Evolutionary conservation across 1,284 basidiomycete genomes (phyloP).

Genomic region (Clitocybe nebularis): DNA sequence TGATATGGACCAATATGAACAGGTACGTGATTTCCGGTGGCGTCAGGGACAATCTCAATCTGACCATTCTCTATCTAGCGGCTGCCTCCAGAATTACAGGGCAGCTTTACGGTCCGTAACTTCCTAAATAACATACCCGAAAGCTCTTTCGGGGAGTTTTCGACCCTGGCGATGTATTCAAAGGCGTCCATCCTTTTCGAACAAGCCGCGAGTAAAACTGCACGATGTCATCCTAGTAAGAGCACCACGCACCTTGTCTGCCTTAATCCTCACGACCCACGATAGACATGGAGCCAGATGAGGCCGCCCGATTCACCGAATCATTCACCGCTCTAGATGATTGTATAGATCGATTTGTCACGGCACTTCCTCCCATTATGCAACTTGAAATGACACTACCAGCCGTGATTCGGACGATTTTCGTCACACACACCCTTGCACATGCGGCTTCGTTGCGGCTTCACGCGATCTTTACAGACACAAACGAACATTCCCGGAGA

Average conservation of each 20-base stretch:
- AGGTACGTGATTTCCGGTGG: constrained; percentile 28
- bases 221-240: constrained; percentile 35
- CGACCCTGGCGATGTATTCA: constrained; percentile 25
- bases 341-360: constrained; percentile 31
- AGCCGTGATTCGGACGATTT: constrained; percentile 25
- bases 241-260: constrained; percentile 1
- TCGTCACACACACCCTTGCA: constrained; percentile 34
- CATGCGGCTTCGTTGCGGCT: constrained; percentile 38
- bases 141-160: constrained; percentile 19
- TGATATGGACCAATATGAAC: constrained; percentile 40
- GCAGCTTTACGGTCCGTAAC: constrained; percentile 29
- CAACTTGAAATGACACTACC: constrained; percentile 25
- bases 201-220: constrained; percentile 33
- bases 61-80: constrained; percentile 12
- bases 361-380: constrained; percentile 27
- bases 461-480: constrained; percentile 33
- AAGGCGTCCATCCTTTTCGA: constrained; percentile 38
- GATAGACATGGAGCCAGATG: constrained; percentile 30
- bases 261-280: not conserved
- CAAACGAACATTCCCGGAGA: constrained; percentile 30
- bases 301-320: constrained; percentile 29
- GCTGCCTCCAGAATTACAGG: constrained; percentile 27
- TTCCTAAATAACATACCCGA: constrained; percentile 28
- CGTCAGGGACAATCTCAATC: no score
- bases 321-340: constrained; percentile 33